Percentiles rank a stretch among this genome's conserved stretches.
Conservation (phyloP, 768 basidiomycete genomes). For the Psilocybe tampanensis region DNA sequence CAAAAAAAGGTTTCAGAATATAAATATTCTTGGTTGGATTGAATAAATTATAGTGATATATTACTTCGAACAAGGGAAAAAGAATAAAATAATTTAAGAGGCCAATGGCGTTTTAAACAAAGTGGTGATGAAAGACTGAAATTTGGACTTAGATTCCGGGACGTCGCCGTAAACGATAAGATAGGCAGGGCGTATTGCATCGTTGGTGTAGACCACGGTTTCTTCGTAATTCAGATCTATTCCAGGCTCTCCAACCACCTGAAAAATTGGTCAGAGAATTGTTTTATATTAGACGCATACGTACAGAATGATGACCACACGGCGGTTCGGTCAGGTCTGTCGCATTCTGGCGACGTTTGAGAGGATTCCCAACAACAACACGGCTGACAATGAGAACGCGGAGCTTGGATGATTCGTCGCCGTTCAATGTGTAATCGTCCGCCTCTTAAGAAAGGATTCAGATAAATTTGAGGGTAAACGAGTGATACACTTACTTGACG, state of each 20-base stretch:
- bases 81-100: conserved; percentile 27
- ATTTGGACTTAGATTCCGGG: conserved; percentile 26
- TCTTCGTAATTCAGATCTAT: conserved; percentile 69
- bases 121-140: conserved; percentile 36
- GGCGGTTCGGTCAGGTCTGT: conserved; percentile 52
- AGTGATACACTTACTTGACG: conserved; percentile 62
- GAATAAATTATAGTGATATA: conserved; percentile 5
- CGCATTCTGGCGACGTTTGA: conserved; percentile 51
- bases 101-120: conserved; percentile 53
- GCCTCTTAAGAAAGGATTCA: conserved; percentile 45
- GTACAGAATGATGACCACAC: conserved; percentile 61
- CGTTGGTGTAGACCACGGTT: conserved; percentile 67
- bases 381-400: conserved; percentile 60
- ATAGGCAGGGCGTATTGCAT: conserved; percentile 68
- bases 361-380: conserved; percentile 65
- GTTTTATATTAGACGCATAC: conserved; percentile 4
- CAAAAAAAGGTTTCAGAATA: conserved; percentile 13
- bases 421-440: conserved; percentile 59
- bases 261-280: not conserved
- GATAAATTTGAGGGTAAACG: not conserved
- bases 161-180: conserved; percentile 60
- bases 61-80: not conserved
- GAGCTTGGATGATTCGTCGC: conserved; percentile 39
- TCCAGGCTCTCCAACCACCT: conserved; percentile 69
- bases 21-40: not conserved